Conservation (phyloP, 2,329 filamentous ascomycete species). For the Trichoderma afroharzianum region DNA sequence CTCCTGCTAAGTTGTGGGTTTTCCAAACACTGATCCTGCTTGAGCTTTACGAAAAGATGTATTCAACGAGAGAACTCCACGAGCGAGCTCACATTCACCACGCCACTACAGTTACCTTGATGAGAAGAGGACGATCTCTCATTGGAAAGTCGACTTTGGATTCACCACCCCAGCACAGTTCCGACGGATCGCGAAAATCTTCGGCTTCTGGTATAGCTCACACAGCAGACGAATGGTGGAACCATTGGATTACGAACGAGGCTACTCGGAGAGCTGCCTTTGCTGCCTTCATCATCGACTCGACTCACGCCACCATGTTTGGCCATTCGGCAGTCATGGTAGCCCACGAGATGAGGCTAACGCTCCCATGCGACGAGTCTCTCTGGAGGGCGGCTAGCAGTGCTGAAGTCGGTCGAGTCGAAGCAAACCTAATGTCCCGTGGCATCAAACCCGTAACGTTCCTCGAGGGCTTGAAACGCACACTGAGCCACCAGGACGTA, state of each 20-base stretch:
- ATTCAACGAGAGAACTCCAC: constrained; percentile 84
- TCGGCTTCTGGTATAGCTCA: constrained; percentile 60
- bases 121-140: constrained; percentile 88
- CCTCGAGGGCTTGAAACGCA: constrained; percentile 85
- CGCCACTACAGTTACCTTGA: constrained; percentile 88
- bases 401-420: constrained; percentile 78
- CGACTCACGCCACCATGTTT: constrained; percentile 96
- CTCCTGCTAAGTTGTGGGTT: constrained; percentile 91
- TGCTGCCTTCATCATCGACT: constrained; percentile 91
- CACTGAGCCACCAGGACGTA: constrained; percentile 79
- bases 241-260: constrained; percentile 92
- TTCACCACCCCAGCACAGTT: constrained; percentile 68
- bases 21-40: constrained; percentile 88
- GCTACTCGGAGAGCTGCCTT: constrained; percentile 87
- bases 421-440: constrained; percentile 74
- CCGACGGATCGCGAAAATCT: constrained; percentile 55
- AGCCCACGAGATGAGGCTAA: constrained; percentile 88
- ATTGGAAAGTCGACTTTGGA: constrained; percentile 83
- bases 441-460: constrained; percentile 84
- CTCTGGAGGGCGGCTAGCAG: constrained; percentile 89
- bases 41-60: constrained; percentile 97
- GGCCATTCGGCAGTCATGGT: constrained; percentile 97
- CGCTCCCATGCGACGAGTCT: constrained; percentile 86
- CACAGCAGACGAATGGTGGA: constrained; percentile 88
- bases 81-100: constrained; percentile 96